These are phyloP conservation scores for Camillea tinctor DNA, from an alignment of 2,329 filamentous ascomycete species.

Conservation along the genomic window DNA sequence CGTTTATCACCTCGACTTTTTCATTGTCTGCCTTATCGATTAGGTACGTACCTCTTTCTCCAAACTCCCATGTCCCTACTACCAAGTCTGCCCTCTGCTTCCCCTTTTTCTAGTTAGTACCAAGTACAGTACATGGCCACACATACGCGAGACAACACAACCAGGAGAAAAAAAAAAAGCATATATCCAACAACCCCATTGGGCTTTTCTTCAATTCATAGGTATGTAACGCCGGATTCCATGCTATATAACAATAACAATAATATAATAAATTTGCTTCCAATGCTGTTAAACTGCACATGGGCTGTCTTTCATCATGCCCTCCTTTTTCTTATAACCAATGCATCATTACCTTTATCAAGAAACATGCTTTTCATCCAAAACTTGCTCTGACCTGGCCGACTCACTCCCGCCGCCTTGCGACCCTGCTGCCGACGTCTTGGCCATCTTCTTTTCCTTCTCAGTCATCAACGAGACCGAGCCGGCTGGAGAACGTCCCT, in stretches of 20 bases:
- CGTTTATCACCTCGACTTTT: constrained; percentile 26
- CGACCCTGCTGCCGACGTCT: not conserved
- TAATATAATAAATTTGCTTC: not conserved
- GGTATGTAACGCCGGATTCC: not conserved
- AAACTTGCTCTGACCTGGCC: constrained; percentile 5
- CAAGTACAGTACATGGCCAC: not conserved
- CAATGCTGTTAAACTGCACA: not conserved
- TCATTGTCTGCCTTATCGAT: not conserved
- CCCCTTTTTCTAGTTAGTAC: not conserved
- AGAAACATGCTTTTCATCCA: constrained; percentile 8
- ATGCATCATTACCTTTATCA: not conserved
- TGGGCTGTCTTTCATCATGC: not conserved
- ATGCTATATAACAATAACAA: not conserved
- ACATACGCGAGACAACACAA: not conserved
- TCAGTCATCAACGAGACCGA: constrained; percentile 23
- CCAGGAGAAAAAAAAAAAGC: not conserved
- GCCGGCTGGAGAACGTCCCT: constrained; percentile 15
- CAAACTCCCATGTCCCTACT: no score
- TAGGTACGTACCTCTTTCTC: not conserved
- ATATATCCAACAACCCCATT: not conserved
- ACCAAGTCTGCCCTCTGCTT: not conserved
- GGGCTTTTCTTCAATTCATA: not conserved
- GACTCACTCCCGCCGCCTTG: constrained; percentile 8
- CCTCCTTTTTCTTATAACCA: not conserved
- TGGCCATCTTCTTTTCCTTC: not conserved